Percentiles rank a stretch among this genome's conserved stretches.
Conservation (phyloP, 345 rosid species). For the Salix exigua region DNA sequence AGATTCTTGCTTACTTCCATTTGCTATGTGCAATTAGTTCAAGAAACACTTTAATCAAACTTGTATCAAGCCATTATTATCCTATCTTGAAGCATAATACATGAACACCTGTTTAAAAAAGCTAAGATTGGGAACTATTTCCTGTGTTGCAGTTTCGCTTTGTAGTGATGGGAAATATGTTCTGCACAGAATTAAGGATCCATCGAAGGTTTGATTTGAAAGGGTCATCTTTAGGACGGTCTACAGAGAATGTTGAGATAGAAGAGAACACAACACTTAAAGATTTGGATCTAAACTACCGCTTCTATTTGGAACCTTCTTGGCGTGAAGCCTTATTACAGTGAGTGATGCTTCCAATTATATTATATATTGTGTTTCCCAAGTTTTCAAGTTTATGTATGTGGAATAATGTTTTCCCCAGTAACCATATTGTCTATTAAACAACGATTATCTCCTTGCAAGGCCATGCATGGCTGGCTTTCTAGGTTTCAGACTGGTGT, state of each 20-base stretch:
- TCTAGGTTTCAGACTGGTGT: neutral
- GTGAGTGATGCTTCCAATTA: conserved; percentile 38
- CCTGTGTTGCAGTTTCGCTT: conserved; percentile 74
- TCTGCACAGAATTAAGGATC: conserved; percentile 93
- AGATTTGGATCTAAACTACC: conserved; percentile 85
- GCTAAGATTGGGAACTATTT: conserved; percentile 25
- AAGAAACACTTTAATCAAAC: neutral
- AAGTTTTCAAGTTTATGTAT: neutral
- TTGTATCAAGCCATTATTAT: neutral
- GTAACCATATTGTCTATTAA: no score
- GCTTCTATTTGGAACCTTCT: conserved; percentile 85
- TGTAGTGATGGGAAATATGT: conserved; percentile 99
- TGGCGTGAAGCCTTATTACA: conserved; percentile 81
- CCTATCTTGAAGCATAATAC: conserved; percentile 6
- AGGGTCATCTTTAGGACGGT: conserved; percentile 94
- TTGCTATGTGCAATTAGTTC: neutral
- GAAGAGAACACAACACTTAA: conserved; percentile 93
- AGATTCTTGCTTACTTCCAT: neutral
- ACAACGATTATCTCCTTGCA: neutral
- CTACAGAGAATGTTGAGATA: conserved; percentile 82
- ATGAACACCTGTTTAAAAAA: conserved; percentile 15
- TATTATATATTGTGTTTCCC: neutral
- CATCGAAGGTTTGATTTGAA: conserved; percentile 95
- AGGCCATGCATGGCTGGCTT: conserved; percentile 5
- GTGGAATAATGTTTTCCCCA: no score